phyloP scores from a whole-genome alignment of 2,329 filamentous ascomycete species.

The Aspergillus piperis region DNA sequence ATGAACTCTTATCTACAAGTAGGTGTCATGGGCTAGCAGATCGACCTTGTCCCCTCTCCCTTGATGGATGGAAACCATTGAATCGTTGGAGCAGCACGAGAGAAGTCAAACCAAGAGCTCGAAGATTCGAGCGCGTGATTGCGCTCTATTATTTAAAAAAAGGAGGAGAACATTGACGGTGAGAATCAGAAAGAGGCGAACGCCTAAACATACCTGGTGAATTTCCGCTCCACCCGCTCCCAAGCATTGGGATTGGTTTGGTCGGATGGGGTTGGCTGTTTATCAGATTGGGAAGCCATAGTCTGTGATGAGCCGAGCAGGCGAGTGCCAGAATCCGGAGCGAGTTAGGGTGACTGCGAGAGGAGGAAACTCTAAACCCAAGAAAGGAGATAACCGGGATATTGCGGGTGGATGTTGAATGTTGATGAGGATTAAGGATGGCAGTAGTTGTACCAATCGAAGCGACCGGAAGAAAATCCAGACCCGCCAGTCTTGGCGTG shows the following conservation, averaged over 20 bases:
- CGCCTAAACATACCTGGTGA: slow-evolving; percentile 57
- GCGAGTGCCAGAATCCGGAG: not conserved
- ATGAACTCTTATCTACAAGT: not conserved
- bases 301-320: not conserved
- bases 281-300: slow-evolving; percentile 22
- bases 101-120: not conserved
- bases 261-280: slow-evolving; percentile 41
- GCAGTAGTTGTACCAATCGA: not conserved
- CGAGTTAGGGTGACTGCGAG: not conserved
- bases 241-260: slow-evolving; percentile 51
- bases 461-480: slow-evolving; percentile 23
- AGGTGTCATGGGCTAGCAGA: not conserved
- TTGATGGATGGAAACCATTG: not conserved
- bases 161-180: not conserved
- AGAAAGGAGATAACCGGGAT: not conserved
- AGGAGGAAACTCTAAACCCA: not conserved
- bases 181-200: not conserved
- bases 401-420: not conserved
- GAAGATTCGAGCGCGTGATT: too few relatives aligned
- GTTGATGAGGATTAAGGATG: not conserved
- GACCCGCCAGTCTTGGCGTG: slow-evolving; percentile 30
- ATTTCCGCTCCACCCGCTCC: slow-evolving; percentile 61
- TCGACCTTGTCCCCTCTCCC: not conserved
- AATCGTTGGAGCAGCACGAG: not conserved
- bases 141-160: not conserved